Evolutionary conservation across 2,329 filamentous ascomycete species (phyloP).

Genomic region (Aspergillus persii): DNA sequence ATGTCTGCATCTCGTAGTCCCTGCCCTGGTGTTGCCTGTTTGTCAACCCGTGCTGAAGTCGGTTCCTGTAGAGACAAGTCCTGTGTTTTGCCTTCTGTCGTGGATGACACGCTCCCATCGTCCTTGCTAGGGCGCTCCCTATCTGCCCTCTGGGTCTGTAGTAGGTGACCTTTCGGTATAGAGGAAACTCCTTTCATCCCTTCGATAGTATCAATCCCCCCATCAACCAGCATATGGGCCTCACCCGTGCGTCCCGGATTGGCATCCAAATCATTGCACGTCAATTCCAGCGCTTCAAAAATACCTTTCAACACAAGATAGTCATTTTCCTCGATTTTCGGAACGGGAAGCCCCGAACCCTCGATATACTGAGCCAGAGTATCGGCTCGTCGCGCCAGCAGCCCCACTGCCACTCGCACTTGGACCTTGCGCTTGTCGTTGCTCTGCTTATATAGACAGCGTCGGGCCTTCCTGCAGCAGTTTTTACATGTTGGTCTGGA

Average conservation of each 20-base stretch:
- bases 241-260: background rate
- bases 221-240: background rate
- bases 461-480: background rate
- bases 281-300: background rate
- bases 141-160: no score
- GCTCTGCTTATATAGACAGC: background rate
- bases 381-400: background rate
- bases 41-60: background rate
- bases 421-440: background rate
- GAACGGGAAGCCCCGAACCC: background rate
- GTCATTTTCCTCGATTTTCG: background rate
- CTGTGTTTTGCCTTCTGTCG: no score
- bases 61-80: background rate
- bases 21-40: background rate
- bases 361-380: background rate
- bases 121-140: no score
- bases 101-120: no score
- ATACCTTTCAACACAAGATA: background rate
- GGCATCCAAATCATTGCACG: background rate
- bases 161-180: no score
- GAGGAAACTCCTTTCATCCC: no score
- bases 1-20: background rate
- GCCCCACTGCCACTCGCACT: background rate
- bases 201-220: no score
- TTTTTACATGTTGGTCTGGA: background rate